phyloP scores from a whole-genome alignment of 2,329 filamentous ascomycete species.

The Corniculantispora saksenae region DNA sequence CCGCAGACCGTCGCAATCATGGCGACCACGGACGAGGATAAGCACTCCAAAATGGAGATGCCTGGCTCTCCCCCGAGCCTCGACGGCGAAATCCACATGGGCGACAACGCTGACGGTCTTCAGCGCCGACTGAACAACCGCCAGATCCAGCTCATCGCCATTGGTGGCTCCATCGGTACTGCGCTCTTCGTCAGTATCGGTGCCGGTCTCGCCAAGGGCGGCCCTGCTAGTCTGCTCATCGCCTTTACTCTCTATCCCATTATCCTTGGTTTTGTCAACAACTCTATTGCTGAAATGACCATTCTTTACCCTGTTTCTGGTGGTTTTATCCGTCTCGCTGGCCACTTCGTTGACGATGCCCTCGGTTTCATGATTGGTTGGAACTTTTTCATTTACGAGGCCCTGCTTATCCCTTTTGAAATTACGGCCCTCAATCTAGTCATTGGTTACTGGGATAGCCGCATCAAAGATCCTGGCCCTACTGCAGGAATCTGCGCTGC shows the following conservation, averaged over 20 bases:
- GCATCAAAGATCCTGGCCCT: conserved; percentile 63
- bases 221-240: conserved; percentile 54
- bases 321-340: conserved; percentile 64
- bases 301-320: conserved; percentile 63
- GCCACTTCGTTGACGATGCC: conserved; percentile 67
- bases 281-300: conserved; percentile 66
- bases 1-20: conserved; percentile 5
- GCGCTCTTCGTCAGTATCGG: conserved; percentile 65
- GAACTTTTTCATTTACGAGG: conserved; percentile 49
- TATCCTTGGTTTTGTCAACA: conserved; percentile 63
- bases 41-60: conserved; percentile 27
- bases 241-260: conserved; percentile 58
- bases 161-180: conserved; percentile 59
- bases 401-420: conserved; percentile 45
- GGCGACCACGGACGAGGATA: conserved; percentile 18
- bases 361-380: conserved; percentile 55
- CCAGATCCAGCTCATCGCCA: conserved; percentile 60
- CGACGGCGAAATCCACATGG: conserved; percentile 23
- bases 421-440: conserved; percentile 45
- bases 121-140: conserved; percentile 54
- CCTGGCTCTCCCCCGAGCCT: conserved; percentile 30
- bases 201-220: conserved; percentile 48
- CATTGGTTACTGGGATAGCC: conserved; percentile 40
- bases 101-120: conserved; percentile 38
- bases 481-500: conserved; percentile 63